A percentile compares a stretch with the other conserved stretches of the same genome.
Conservation (phyloP, 2,329 filamentous ascomycete species). For the Geosmithia putterillii region DNA sequence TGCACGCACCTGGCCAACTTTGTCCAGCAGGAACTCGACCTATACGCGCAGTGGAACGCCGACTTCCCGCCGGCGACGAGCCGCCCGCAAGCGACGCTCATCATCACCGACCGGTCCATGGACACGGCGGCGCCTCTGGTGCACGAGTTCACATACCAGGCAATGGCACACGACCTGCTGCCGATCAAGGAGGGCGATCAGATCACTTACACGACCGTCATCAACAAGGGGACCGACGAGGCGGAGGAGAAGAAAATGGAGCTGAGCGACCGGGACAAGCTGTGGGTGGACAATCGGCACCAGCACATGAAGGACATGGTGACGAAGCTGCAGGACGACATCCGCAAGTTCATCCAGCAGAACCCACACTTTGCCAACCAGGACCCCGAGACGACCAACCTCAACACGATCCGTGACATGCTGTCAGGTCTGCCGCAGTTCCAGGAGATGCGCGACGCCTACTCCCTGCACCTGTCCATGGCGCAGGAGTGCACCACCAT, state of each 20-base stretch:
- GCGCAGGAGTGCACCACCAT: slow-evolving; percentile 94
- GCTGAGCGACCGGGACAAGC: slow-evolving; percentile 77
- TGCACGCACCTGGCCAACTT: slow-evolving; percentile 83
- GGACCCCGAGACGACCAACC: slow-evolving; percentile 54
- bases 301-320: slow-evolving; percentile 97
- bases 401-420: slow-evolving; percentile 96
- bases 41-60: slow-evolving; percentile 72
- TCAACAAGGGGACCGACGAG: slow-evolving; percentile 61
- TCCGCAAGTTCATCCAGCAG: slow-evolving; percentile 79
- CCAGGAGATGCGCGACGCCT: slow-evolving; percentile 88
- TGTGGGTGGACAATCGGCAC: slow-evolving; percentile 93
- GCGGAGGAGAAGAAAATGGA: slow-evolving; percentile 84
- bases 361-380: slow-evolving; percentile 86
- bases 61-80: slow-evolving; percentile 73
- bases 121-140: slow-evolving; percentile 78
- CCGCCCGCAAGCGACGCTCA: slow-evolving; percentile 67
- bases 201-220: slow-evolving; percentile 66
- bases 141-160: slow-evolving; percentile 97
- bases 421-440: slow-evolving; percentile 88
- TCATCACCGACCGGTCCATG: slow-evolving; percentile 88
- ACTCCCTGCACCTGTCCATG: slow-evolving; percentile 91
- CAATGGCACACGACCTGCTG: slow-evolving; percentile 91
- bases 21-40: slow-evolving; percentile 81
- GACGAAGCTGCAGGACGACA: slow-evolving; percentile 83
- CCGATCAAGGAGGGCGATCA: slow-evolving; percentile 83